Evolutionary conservation across 768 basidiomycete genomes (phyloP), one percentile per base, ranked within the genome.

Genomic region (Tylopilus sp.): DNA sequence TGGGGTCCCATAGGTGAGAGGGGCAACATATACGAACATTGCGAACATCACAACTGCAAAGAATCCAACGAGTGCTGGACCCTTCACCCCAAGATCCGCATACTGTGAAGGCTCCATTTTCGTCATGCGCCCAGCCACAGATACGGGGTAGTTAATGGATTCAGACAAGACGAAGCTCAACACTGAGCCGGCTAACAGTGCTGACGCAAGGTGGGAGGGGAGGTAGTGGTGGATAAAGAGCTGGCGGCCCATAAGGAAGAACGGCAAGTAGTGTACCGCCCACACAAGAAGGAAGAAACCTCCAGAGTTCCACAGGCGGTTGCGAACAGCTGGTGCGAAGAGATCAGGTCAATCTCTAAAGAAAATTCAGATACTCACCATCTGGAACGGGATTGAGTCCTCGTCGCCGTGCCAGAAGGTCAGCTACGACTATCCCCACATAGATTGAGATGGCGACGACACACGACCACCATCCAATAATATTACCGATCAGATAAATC

Each of bases 211-310:
- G 67, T 99, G 97, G 1, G 96, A 96, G 14, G 96, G 96, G 4
- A 99, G 85, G 70, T 99, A 99, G 70, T 97, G 95, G 69, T 99
- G 97, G 24, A 99, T 76, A 80, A 99, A 99, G 38, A 95, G 79
- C 65, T 99, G 97, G 34, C 97, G 89, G 65, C 81, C 87, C 92
- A 99, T 96, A 25, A 98, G 78, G 85, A 92, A 99, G 81, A 98
- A 99, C 7, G 97, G 97, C 65, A 88, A 75, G 74, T 97, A 99
- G 70, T 99, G 97, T 50, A 90, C 91, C 13, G 81, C 87, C 97
- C 97, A 99, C 24, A 96, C 82, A 28, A 94, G 74, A 49, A 94
- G 72, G 83, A 99, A 98, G 79, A 98, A 97, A 21, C 96, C 93
- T 24, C 90, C 83, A 42, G 93, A 94, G 67, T 98, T 95, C 84